These are phyloP conservation scores for Backusella macrospora DNA, from an alignment of 192 early-diverging fungal species.

Conservation along the genomic window DNA sequence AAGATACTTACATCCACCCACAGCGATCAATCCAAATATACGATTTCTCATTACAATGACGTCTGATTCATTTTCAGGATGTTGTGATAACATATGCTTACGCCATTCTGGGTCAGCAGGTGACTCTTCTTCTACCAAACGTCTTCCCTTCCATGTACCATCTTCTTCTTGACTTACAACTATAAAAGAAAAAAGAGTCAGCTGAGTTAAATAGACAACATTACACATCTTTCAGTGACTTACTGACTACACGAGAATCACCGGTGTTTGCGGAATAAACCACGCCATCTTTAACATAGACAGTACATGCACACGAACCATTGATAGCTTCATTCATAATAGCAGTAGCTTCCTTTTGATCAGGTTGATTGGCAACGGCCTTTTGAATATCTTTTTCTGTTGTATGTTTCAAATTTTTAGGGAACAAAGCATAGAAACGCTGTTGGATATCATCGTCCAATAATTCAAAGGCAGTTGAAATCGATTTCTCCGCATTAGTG, in stretches of 20 bases:
- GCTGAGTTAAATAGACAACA: conserved; percentile 36
- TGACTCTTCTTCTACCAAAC: conserved; percentile 65
- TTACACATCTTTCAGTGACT: conserved; percentile 13
- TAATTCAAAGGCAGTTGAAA: conserved; percentile 48
- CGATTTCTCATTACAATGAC: conserved; percentile 25
- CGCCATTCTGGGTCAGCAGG: conserved; percentile 40
- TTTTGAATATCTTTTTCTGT: conserved; percentile 36
- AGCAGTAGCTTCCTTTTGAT: conserved; percentile 34
- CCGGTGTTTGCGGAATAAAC: conserved; percentile 59
- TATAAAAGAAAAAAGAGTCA: conserved; percentile 46
- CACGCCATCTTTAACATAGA: conserved; percentile 53
- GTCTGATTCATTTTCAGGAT: conserved; percentile 25
- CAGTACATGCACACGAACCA: conserved; percentile 59
- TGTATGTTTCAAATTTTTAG: conserved; percentile 42
- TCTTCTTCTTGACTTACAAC: conserved; percentile 78
- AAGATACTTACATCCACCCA: conserved; percentile 35
- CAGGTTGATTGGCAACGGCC: conserved; percentile 11
- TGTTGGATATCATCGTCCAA: conserved; percentile 51
- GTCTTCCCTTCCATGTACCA: conserved; percentile 50
- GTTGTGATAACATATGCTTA: conserved; percentile 45
- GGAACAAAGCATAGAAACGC: conserved; percentile 41
- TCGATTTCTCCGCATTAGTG: conserved; percentile 40
- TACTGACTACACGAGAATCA: conserved; percentile 57
- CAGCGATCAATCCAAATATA: conserved; percentile 35
- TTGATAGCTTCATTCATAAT: conserved; percentile 43